Conservation (phyloP, 2,329 filamentous ascomycete species). For the Juglanconis juglandina region DNA sequence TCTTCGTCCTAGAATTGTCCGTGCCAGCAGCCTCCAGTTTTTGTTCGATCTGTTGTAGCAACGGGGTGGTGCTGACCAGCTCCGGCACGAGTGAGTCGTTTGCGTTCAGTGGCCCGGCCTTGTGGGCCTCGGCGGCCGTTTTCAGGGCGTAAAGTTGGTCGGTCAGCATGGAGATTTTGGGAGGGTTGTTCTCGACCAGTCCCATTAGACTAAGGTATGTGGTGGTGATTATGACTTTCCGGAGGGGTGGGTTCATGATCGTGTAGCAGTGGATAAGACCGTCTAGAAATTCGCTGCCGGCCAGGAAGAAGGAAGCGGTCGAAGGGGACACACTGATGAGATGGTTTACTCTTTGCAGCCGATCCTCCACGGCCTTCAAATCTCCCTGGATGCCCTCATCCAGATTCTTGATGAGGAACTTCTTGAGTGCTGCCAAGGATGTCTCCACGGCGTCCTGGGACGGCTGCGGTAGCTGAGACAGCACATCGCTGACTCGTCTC, state of each 20-base stretch:
- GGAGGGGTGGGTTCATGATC: conserved; percentile 60
- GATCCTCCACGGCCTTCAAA: conserved; percentile 50
- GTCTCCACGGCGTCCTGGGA: conserved; percentile 49
- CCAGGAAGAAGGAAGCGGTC: conserved; percentile 63
- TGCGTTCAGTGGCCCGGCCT: conserved; percentile 49
- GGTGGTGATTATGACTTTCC: conserved; percentile 67
- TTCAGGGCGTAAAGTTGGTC: conserved; percentile 84
- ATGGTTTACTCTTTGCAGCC: conserved; percentile 58
- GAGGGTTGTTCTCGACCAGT: conserved; percentile 61
- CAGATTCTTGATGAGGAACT: conserved; percentile 57
- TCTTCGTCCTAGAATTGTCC: conserved; percentile 53
- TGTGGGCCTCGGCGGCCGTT: conserved; percentile 63
- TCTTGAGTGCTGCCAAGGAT: conserved; percentile 58
- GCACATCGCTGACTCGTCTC: conserved; percentile 53
- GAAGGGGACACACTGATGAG: conserved; percentile 60
- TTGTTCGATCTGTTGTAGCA: conserved; percentile 62
- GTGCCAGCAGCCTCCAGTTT: conserved; percentile 47
- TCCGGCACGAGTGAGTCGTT: conserved; percentile 76
- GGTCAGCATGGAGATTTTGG: conserved; percentile 70
- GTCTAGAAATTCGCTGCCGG: conserved; percentile 85
- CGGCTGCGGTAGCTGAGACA: conserved; percentile 47
- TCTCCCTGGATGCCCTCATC: conserved; percentile 58
- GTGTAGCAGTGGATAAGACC: conserved; percentile 64
- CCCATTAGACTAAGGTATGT: conserved; percentile 73
- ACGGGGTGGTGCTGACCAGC: conserved; percentile 74